phyloP scores from a whole-genome alignment of 2,329 filamentous ascomycete species.

The Fusarium xylarioides region DNA sequence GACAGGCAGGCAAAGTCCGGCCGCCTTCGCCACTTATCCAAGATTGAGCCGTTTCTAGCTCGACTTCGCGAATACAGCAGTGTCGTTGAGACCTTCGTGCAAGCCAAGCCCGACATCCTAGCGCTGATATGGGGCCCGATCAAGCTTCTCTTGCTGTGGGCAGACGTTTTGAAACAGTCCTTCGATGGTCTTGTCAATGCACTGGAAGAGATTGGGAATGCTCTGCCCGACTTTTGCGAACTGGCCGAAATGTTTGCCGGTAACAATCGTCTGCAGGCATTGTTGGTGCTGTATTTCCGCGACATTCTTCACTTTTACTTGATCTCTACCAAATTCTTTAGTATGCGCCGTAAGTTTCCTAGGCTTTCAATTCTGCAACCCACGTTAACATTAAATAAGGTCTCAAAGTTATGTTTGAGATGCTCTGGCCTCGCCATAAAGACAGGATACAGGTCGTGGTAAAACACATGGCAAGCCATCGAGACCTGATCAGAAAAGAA shows the following conservation, averaged over 20 bases:
- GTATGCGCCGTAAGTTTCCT: not conserved
- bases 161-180: not conserved
- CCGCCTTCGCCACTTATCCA: not conserved
- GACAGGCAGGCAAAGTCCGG: not conserved
- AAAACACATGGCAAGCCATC: not conserved
- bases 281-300: conserved; percentile 1
- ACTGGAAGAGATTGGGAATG: not conserved
- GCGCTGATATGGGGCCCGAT: conserved; percentile 18
- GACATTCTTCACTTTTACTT: conserved; percentile 19
- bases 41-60: not conserved
- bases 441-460: not conserved
- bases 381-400: not conserved
- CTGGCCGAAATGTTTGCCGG: not conserved
- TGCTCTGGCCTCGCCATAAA: not conserved
- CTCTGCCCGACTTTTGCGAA: not conserved
- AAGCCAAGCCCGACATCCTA: conserved; percentile 15
- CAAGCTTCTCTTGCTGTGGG: not conserved
- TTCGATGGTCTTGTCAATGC: not conserved
- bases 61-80: not conserved
- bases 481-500: not conserved
- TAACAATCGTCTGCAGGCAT: not conserved
- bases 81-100: not conserved
- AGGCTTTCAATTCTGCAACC: accelerated
- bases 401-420: not conserved
- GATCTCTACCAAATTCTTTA: not conserved